A percentile compares a stretch with the other conserved stretches of the same genome.
Evolutionary conservation across 2,329 filamentous ascomycete genomes (phyloP).

Genomic region (Aspergillus fumigatus): DNA sequence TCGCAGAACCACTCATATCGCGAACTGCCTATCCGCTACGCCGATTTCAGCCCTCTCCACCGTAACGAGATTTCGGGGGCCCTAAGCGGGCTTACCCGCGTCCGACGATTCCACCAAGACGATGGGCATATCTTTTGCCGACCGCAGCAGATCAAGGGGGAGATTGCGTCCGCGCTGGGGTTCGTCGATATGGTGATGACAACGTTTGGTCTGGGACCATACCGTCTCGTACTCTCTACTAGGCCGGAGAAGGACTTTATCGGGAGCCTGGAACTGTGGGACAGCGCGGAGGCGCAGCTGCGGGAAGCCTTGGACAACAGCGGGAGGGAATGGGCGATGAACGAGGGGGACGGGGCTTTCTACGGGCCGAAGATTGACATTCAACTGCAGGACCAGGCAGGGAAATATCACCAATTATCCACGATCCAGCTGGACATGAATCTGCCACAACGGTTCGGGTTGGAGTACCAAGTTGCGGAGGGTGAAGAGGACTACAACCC

Average conservation of each 20-base stretch:
- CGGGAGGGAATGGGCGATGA: constrained; percentile 67
- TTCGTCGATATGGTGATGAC: constrained; percentile 71
- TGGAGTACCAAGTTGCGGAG: constrained; percentile 62
- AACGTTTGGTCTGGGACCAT: constrained; percentile 66
- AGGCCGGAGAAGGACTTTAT: constrained; percentile 73
- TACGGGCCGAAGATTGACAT: constrained; percentile 93
- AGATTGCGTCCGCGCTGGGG: constrained; percentile 68
- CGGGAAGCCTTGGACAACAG: constrained; percentile 58
- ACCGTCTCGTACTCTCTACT: constrained; percentile 73
- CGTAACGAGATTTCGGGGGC: constrained; percentile 81
- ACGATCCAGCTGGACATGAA: constrained; percentile 90
- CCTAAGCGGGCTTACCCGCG: constrained; percentile 74
- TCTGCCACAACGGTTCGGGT: constrained; percentile 72
- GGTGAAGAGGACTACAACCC: constrained; percentile 39
- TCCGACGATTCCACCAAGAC: constrained; percentile 84
- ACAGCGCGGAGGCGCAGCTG: constrained; percentile 63
- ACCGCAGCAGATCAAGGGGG: constrained; percentile 66
- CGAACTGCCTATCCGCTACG: constrained; percentile 76
- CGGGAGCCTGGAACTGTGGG: constrained; percentile 66
- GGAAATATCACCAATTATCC: constrained; percentile 83
- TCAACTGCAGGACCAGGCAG: constrained; percentile 70
- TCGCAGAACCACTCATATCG: constrained; percentile 69
- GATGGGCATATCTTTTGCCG: constrained; percentile 89
- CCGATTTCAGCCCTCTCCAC: constrained; percentile 83
- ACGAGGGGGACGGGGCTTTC: constrained; percentile 80